phyloP scores from a whole-genome alignment of 257 asterid species.

The Craterostigma plantagineum region DNA sequence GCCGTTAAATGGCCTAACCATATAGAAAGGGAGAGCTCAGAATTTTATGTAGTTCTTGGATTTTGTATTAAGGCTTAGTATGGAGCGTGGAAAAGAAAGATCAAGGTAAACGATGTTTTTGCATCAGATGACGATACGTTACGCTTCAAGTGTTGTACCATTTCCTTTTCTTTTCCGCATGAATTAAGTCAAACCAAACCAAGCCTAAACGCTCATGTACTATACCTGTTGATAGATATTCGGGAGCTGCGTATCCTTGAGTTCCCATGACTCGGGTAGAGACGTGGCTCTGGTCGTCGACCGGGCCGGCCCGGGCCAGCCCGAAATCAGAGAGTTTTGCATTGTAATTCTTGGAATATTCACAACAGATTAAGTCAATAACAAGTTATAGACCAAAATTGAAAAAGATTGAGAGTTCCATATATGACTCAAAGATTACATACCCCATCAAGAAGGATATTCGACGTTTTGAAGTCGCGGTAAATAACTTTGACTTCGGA shows the following conservation, averaged over 20 bases:
- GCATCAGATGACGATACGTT: too few relatives aligned
- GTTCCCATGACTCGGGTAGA: conserved; percentile 79
- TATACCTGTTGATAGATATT: conserved; percentile 67
- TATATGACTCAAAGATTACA: background rate
- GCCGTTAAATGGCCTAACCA: conserved; percentile 46
- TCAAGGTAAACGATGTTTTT: too few relatives aligned
- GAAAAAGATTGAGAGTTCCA: too few relatives aligned
- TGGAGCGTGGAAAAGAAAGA: too few relatives aligned
- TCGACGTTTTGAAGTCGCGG: conserved; percentile 75
- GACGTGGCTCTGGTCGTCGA: conserved; percentile 62
- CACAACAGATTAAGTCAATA: too few relatives aligned
- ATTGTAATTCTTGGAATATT: conserved; percentile 38
- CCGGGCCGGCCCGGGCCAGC: conserved; percentile 75
- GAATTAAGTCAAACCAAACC: too few relatives aligned
- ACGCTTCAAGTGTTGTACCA: too few relatives aligned
- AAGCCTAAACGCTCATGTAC: background rate
- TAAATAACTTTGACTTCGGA: conserved; percentile 71
- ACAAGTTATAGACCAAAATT: too few relatives aligned
- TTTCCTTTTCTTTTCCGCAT: too few relatives aligned
- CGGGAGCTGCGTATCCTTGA: conserved; percentile 86
- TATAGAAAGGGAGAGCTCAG: too few relatives aligned
- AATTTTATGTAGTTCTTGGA: too few relatives aligned
- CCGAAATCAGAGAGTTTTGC: conserved; percentile 93
- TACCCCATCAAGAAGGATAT: conserved; percentile 77
- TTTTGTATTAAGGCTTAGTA: too few relatives aligned